These are phyloP conservation scores for Glomus cerebriforme DNA, from an alignment of 192 early-diverging fungal species.

Conservation along the genomic window DNA sequence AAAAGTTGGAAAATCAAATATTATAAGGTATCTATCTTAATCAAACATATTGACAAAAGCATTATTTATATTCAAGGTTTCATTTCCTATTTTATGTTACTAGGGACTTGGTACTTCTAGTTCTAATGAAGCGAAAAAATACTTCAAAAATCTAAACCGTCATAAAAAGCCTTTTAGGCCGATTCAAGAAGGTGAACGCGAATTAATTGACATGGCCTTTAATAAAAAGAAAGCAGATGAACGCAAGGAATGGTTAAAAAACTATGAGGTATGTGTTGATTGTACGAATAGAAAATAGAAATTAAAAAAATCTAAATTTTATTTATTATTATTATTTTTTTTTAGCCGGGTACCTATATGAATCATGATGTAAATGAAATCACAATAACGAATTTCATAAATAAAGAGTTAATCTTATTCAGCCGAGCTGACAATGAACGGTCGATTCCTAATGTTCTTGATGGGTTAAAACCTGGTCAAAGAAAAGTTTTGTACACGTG, in stretches of 20 bases:
- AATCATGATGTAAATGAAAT: slow-evolving; percentile 80
- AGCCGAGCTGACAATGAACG: slow-evolving; percentile 93
- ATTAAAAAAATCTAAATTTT: not conserved
- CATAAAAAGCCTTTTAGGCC: slow-evolving; percentile 82
- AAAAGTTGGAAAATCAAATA: slow-evolving; percentile 92
- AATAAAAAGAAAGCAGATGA: slow-evolving; percentile 92
- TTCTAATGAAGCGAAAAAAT: slow-evolving; percentile 83
- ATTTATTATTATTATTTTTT: no score
- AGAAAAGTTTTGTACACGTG: slow-evolving; percentile 91
- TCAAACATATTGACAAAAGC: no score
- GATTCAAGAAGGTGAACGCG: slow-evolving; percentile 60
- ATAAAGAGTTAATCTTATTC: slow-evolving; percentile 92
- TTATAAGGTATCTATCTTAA: slow-evolving; percentile 65
- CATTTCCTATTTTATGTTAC: no score
- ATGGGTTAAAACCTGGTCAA: slow-evolving; percentile 97
- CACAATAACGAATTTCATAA: slow-evolving; percentile 88
- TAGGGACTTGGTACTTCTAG: slow-evolving; percentile 91
- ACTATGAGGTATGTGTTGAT: no score
- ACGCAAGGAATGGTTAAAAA: slow-evolving; percentile 91
- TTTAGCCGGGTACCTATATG: slow-evolving; percentile 79
- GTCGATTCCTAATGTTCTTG: slow-evolving; percentile 94
- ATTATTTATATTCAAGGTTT: no score
- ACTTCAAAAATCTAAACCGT: slow-evolving; percentile 79
- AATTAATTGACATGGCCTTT: slow-evolving; percentile 95
- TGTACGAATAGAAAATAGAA: no score